Percentiles rank a stretch among this genome's conserved stretches.
phyloP scores from a whole-genome alignment of 129 eudicot genomes.

The Artemisia tridentata region DNA sequence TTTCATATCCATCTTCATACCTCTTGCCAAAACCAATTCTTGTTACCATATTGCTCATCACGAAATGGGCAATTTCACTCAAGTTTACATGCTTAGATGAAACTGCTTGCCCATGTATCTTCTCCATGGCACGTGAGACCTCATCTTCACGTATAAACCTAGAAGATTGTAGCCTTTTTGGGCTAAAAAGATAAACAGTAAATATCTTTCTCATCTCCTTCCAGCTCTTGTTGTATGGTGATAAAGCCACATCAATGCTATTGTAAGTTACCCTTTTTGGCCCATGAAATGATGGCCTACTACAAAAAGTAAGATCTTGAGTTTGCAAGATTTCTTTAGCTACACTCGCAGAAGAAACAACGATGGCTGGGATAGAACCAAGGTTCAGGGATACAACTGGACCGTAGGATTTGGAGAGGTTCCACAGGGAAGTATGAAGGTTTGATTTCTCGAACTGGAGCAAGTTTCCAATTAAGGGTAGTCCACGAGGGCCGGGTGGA shows the following conservation, averaged over 20 bases:
- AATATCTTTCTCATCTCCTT: conserved; percentile 36
- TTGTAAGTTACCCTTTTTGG: conserved; percentile 28
- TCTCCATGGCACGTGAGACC: conserved; percentile 18
- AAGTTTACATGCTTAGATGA: conserved; percentile 4
- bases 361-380: conserved; percentile 28
- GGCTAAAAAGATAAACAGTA: conserved; percentile 19
- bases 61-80: conserved; percentile 13
- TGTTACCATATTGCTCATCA: no score
- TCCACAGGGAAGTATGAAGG: conserved; percentile 22
- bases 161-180: conserved; percentile 30
- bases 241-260: conserved; percentile 26
- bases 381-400: neutral
- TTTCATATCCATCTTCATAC: no score
- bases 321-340: conserved; percentile 28
- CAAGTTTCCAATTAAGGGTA: conserved; percentile 15
- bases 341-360: conserved; percentile 28
- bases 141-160: conserved; percentile 28
- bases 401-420: neutral
- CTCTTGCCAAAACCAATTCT: no score
- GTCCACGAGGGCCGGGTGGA: neutral
- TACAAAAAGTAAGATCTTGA: conserved; percentile 34
- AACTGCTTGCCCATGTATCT: neutral
- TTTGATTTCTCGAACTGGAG: conserved; percentile 22
- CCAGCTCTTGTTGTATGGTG: conserved; percentile 28
- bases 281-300: conserved; percentile 27